Percentiles rank a stretch among this genome's conserved stretches.
phyloP scores from a whole-genome alignment of 2,329 filamentous ascomycete species.

The Xylariaceae sp. region DNA sequence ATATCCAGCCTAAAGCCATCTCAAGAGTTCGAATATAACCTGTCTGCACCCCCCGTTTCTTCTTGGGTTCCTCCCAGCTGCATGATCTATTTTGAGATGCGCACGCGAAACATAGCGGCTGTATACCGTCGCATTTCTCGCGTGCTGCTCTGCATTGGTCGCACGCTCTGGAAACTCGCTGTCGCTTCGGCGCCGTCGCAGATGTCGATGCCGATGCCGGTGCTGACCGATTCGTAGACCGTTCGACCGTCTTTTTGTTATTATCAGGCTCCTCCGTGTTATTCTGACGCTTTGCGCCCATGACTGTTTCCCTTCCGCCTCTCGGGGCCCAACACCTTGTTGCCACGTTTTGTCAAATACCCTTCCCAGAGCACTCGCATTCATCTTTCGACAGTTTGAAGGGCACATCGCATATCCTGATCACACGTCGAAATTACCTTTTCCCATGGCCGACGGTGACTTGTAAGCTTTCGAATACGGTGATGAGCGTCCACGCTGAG shows the following conservation, averaged over 20 bases:
- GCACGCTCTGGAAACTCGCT: constrained; percentile 65
- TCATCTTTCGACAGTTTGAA: constrained; percentile 3
- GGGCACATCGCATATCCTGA: background rate
- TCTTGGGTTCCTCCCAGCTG: constrained; percentile 68
- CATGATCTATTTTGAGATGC: constrained; percentile 59
- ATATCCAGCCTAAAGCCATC: constrained; percentile 62
- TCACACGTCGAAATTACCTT: too few relatives aligned
- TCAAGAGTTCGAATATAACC: constrained; percentile 75
- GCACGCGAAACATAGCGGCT: constrained; percentile 66
- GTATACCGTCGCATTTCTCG: constrained; percentile 69
- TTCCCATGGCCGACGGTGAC: too few relatives aligned
- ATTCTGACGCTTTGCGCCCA: constrained; percentile 12
- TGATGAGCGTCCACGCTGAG: background rate
- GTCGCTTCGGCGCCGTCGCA: constrained; percentile 47
- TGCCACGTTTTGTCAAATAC: constrained; percentile 1
- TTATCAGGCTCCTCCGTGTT: constrained; percentile 7
- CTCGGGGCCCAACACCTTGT: constrained; percentile 1
- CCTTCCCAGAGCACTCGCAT: background rate
- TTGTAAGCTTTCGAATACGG: too few relatives aligned
- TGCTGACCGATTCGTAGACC: constrained; percentile 1
- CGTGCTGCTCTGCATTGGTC: constrained; percentile 64
- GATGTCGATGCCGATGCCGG: too few relatives aligned
- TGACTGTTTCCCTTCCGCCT: constrained; percentile 1
- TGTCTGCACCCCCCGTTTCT: constrained; percentile 75
- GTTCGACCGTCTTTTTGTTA: constrained; percentile 4